Evolutionary conservation across 2,329 filamentous ascomycete species (phyloP).

Genomic region (Aureobasidium sp.): DNA sequence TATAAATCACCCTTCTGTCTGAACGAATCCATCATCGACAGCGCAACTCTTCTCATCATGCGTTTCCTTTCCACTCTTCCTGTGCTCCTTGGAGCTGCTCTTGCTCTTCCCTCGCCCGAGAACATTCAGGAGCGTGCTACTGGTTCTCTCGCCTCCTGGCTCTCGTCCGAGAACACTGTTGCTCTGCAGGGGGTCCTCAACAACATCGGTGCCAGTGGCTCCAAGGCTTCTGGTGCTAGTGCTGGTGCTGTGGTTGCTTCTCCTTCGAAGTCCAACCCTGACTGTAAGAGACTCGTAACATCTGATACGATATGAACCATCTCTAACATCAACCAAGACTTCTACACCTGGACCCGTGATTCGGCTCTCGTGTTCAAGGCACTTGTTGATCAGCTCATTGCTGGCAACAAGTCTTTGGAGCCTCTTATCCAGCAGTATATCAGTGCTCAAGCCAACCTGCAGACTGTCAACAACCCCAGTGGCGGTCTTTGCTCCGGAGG

Average conservation of each 20-base stretch:
- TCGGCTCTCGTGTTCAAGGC: conserved; percentile 61
- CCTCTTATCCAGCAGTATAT: conserved; percentile 60
- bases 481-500: conserved; percentile 45
- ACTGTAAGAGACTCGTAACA: conserved; percentile 36
- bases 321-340: conserved; percentile 43
- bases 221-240: conserved; percentile 38
- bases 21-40: background rate
- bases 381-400: conserved; percentile 58
- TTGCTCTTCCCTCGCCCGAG: conserved; percentile 14
- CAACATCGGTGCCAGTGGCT: conserved; percentile 48
- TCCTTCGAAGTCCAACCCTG: conserved; percentile 44
- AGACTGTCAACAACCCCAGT: conserved; percentile 61
- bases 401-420: conserved; percentile 52
- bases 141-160: conserved; percentile 23
- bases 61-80: conserved; percentile 9
- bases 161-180: conserved; percentile 38
- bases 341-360: conserved; percentile 72
- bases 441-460: conserved; percentile 55
- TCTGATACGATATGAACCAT: background rate
- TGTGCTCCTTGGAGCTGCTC: conserved; percentile 7
- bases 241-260: conserved; percentile 48
- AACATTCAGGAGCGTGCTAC: conserved; percentile 15
- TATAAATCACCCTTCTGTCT: background rate
- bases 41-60: background rate
- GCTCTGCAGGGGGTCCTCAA: conserved; percentile 45